These are phyloP conservation scores for Coriaria nepalensis DNA, from an alignment of 306 rosid genomes.

Conservation along the genomic window DNA sequence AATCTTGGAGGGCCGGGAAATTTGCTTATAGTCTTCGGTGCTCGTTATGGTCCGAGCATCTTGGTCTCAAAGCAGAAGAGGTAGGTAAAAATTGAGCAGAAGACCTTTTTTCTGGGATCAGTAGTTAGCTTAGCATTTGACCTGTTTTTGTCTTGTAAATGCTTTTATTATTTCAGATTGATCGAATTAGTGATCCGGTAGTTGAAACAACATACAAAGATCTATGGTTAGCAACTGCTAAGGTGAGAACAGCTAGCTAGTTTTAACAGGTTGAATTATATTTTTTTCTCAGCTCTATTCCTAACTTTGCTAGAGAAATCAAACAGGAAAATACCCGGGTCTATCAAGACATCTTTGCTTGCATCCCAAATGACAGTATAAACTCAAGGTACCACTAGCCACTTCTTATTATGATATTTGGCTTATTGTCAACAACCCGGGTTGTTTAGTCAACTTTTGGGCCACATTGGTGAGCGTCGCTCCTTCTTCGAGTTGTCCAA, in stretches of 20 bases:
- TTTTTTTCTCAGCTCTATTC: background rate
- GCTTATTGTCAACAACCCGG: too few relatives aligned
- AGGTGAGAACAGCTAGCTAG: constrained; percentile 20
- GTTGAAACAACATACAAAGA: constrained; percentile 34
- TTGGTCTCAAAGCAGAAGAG: constrained; percentile 35
- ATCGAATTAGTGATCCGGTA: constrained; percentile 36
- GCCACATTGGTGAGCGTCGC: too few relatives aligned
- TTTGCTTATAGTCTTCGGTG: constrained; percentile 30
- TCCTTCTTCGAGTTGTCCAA: too few relatives aligned
- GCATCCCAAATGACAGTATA: constrained; percentile 30
- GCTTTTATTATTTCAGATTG: constrained; percentile 19
- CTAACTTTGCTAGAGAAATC: background rate
- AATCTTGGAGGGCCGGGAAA: constrained; percentile 39
- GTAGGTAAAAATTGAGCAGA: constrained; percentile 9
- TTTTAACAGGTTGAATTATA: background rate
- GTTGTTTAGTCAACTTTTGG: too few relatives aligned
- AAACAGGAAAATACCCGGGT: constrained; percentile 29
- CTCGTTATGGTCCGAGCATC: constrained; percentile 41
- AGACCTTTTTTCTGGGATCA: too few relatives aligned
- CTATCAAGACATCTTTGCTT: constrained; percentile 32
- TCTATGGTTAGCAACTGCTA: constrained; percentile 37
- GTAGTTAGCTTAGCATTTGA: too few relatives aligned
- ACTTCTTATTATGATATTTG: too few relatives aligned
- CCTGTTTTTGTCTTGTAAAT: background rate
- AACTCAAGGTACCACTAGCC: constrained; percentile 21